Percentiles rank a stretch among this genome's conserved stretches.
phyloP scores from a whole-genome alignment of 129 eudicot genomes.

The Lactuca saligna region DNA sequence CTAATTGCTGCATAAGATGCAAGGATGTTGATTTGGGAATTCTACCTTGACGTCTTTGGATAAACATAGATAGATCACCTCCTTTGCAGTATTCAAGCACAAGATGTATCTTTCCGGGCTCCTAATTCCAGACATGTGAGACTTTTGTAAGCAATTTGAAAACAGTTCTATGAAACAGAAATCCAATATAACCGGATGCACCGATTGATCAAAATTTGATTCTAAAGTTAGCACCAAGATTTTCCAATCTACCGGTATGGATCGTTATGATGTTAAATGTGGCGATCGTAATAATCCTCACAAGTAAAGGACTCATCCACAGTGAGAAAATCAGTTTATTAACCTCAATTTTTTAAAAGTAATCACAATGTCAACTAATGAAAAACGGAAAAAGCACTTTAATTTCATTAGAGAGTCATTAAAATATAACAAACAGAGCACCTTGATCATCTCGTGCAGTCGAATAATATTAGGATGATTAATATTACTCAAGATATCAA shows the following conservation, averaged over 20 bases:
- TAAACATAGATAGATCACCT: slow-evolving; percentile 84
- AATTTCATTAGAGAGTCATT: background rate
- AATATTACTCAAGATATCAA: slow-evolving; percentile 65
- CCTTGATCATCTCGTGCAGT: slow-evolving; percentile 89
- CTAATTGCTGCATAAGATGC: slow-evolving; percentile 93
- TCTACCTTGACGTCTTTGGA: slow-evolving; percentile 78
- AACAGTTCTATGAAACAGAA: slow-evolving; percentile 7
- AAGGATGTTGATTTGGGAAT: slow-evolving; percentile 80
- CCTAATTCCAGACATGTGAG: slow-evolving; percentile 48
- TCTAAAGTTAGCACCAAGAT: background rate
- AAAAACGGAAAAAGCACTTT: background rate
- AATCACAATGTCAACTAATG: background rate
- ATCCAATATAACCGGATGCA: slow-evolving; percentile 11
- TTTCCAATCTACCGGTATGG: background rate
- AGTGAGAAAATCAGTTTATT: background rate
- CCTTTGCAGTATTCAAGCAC: slow-evolving; percentile 93
- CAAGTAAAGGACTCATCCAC: background rate
- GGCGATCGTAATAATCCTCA: slow-evolving; percentile 12
- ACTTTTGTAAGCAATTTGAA: slow-evolving; percentile 10
- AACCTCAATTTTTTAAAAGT: background rate
- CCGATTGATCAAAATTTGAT: background rate
- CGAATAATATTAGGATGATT: slow-evolving; percentile 84
- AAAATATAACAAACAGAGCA: slow-evolving; percentile 22
- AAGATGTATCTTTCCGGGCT: slow-evolving; percentile 86
- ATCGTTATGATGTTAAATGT: background rate